A percentile compares a stretch with the other conserved stretches of the same genome.
Conservation (phyloP, 2,329 filamentous ascomycete species). For the Didymella pomorum region DNA sequence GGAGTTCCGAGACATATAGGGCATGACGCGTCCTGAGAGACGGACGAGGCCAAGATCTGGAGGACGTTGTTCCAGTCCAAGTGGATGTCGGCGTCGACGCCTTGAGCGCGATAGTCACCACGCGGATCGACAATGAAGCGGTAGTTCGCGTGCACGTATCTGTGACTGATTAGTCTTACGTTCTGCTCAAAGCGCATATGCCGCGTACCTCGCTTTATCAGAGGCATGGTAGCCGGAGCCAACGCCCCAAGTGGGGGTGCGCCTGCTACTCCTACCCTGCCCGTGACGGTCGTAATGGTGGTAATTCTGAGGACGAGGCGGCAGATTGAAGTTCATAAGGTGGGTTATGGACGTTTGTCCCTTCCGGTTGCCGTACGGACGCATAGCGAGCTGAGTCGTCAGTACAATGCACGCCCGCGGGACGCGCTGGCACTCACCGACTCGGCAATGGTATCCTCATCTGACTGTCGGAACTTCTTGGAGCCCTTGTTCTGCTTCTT, state of each 20-base stretch:
- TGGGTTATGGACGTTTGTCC: slow-evolving; percentile 98
- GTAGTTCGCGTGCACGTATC: slow-evolving; percentile 95
- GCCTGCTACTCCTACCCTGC: slow-evolving; percentile 63
- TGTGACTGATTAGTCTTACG: slow-evolving; percentile 42
- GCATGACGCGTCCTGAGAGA: slow-evolving; percentile 87
- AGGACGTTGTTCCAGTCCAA: slow-evolving; percentile 90
- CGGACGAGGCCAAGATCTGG: slow-evolving; percentile 87
- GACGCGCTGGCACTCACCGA: slow-evolving; percentile 60
- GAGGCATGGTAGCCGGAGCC: slow-evolving; percentile 89
- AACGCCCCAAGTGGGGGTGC: slow-evolving; percentile 81
- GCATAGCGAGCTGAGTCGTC: slow-evolving; percentile 65
- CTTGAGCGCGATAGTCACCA: slow-evolving; percentile 80
- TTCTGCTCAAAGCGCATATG: neutral
- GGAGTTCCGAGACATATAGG: slow-evolving; percentile 95
- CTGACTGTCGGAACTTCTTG: slow-evolving; percentile 74
- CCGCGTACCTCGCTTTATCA: slow-evolving; percentile 81
- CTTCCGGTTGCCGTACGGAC: slow-evolving; percentile 73
- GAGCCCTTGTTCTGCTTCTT: slow-evolving; percentile 87
- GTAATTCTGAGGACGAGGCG: slow-evolving; percentile 72
- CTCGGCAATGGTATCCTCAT: slow-evolving; percentile 90
- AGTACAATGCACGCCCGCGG: slow-evolving; percentile 10
- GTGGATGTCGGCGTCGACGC: slow-evolving; percentile 84
- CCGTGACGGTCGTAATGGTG: slow-evolving; percentile 62
- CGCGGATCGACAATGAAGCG: slow-evolving; percentile 91
- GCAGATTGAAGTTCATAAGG: slow-evolving; percentile 87